Percentiles rank a stretch among this genome's conserved stretches.
These are phyloP conservation scores for Zygnema cylindricum DNA, from an alignment of 139 green algal species.

Conservation along the genomic window DNA sequence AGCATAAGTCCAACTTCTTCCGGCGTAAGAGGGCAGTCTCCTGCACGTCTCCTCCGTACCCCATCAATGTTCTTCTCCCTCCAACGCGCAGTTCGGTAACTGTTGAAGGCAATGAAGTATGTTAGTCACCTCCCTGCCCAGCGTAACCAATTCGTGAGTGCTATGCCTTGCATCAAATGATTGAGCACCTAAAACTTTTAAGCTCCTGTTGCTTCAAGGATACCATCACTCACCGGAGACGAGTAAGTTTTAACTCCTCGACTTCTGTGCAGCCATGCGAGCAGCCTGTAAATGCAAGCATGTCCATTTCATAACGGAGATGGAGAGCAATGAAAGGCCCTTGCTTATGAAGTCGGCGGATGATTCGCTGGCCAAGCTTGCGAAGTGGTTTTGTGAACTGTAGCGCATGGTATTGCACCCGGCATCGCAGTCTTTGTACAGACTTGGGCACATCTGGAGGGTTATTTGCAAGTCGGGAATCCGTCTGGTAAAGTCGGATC, in stretches of 20 bases:
- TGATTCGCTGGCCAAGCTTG: conserved; percentile 23
- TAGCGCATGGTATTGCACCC: conserved; percentile 42
- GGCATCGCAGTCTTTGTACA: conserved; percentile 35
- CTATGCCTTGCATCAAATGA: no score
- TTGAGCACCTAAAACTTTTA: no score
- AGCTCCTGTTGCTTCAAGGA: no score
- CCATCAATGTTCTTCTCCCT: conserved; percentile 26
- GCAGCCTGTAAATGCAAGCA: conserved; percentile 57
- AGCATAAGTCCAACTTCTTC: conserved; percentile 46
- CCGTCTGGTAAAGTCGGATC: conserved; percentile 40
- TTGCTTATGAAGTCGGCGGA: conserved; percentile 17
- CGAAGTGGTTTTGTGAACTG: conserved; percentile 43
- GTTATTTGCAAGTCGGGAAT: conserved; percentile 54
- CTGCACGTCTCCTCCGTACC: background rate
- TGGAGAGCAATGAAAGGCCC: conserved; percentile 54
- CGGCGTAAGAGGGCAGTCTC: conserved; percentile 41
- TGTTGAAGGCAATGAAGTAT: no score
- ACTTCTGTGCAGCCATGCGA: conserved; percentile 38
- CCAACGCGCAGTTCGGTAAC: conserved; percentile 21
- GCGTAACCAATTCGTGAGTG: no score
- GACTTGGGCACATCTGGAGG: conserved; percentile 17
- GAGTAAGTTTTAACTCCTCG: conserved; percentile 27
- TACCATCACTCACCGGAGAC: conserved; percentile 44
- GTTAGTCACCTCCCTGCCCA: no score
- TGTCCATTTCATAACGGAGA: conserved; percentile 59